Percentiles rank a stretch among this genome's conserved stretches.
Conservation (phyloP, 202 grass and related monocot genomes). For the Dendrocalamus latiflorus region DNA sequence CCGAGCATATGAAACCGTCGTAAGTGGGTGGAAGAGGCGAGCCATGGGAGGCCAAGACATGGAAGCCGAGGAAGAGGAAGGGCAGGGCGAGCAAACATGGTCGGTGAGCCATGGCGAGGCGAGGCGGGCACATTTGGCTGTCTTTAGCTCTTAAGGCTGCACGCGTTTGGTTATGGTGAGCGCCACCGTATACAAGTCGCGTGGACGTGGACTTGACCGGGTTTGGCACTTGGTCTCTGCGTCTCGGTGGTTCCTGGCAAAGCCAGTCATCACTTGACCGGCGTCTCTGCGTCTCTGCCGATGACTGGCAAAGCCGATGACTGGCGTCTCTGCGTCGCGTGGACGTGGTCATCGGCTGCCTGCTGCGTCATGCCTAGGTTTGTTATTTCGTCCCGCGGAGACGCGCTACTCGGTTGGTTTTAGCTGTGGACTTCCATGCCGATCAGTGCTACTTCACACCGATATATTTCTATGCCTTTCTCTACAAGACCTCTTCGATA, state of each 20-base stretch:
- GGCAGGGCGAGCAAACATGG: neutral
- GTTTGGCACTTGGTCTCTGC: neutral
- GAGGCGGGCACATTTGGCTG: neutral
- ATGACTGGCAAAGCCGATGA: too few species aligned
- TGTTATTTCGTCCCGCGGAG: neutral
- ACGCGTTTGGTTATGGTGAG: neutral
- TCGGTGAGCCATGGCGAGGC: neutral
- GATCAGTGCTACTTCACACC: neutral
- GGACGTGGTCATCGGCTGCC: neutral
- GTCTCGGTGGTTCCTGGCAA: neutral
- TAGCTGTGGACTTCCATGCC: neutral
- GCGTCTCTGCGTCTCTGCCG: too few species aligned
- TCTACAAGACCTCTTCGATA: neutral
- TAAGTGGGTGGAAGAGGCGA: neutral
- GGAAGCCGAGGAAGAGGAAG: neutral
- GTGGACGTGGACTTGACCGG: neutral
- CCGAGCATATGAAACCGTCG: neutral
- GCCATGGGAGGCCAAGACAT: neutral
- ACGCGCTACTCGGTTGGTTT: neutral
- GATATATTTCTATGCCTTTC: neutral
- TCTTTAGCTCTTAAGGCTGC: neutral
- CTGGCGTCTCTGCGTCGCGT: too few species aligned
- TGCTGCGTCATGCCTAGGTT: neutral
- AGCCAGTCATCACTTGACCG: neutral
- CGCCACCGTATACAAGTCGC: neutral